Evolutionary conservation across 1,284 basidiomycete genomes (phyloP).

Genomic region (Ceratobasidium sp.): DNA sequence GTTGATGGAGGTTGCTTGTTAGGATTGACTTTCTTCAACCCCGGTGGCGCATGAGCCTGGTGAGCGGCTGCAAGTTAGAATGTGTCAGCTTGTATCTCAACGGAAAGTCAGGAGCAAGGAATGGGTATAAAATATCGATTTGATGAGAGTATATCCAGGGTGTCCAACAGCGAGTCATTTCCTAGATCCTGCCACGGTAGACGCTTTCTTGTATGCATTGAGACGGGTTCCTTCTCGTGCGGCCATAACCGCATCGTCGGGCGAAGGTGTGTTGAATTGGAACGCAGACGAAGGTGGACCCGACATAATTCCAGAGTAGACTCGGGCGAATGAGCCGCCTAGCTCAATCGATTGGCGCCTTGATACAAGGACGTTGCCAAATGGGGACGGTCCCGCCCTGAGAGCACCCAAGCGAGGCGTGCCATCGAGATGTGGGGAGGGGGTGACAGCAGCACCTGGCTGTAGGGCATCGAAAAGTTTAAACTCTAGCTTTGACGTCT

Average conservation of each 20-base stretch:
- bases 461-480: conserved; percentile 5
- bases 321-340: conserved; percentile 5
- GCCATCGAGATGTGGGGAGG: not conserved
- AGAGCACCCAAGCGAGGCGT: not conserved
- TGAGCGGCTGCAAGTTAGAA: conserved; percentile 20
- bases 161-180: conserved; percentile 9
- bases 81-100: conserved; percentile 9
- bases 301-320: conserved; percentile 28
- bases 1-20: conserved; percentile 48
- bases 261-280: conserved; percentile 84
- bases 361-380: conserved; percentile 42
- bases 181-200: conserved; percentile 25
- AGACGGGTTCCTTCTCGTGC: conserved; percentile 77
- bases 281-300: conserved; percentile 57
- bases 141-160: conserved; percentile 12
- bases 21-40: conserved; percentile 38
- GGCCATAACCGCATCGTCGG: conserved; percentile 84
- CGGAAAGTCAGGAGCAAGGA: not conserved
- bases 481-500: conserved; percentile 16
- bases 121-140: conserved; percentile 18
- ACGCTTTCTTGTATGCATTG: conserved; percentile 39
- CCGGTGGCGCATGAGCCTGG: conserved; percentile 30
- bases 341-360: not conserved
- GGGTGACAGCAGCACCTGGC: not conserved
- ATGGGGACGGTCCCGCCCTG: conserved; percentile 39